Percentiles rank a stretch among this genome's conserved stretches.
These are phyloP conservation scores for Purpureocillium lavendulum DNA, from an alignment of 2,329 filamentous ascomycete species.

Conservation along the genomic window DNA sequence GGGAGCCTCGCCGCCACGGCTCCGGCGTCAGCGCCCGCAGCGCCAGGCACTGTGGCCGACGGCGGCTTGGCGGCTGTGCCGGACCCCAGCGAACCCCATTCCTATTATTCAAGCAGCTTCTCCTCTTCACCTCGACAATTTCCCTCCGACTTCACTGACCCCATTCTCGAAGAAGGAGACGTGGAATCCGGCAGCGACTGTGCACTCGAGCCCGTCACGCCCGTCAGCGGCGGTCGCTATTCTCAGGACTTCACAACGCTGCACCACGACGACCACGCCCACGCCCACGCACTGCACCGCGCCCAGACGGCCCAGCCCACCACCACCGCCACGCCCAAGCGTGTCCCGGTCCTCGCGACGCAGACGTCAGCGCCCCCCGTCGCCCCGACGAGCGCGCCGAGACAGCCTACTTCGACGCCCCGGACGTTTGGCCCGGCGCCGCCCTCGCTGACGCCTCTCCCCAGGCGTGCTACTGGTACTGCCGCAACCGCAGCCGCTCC, in stretches of 20 bases:
- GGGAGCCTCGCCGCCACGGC: not conserved
- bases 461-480: too few species aligned
- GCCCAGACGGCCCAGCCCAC: slow-evolving; percentile 12
- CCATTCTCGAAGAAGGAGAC: slow-evolving; percentile 48
- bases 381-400: not conserved
- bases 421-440: slow-evolving; percentile 5
- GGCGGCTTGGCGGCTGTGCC: slow-evolving; percentile 5
- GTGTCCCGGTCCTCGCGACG: slow-evolving; percentile 7
- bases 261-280: slow-evolving; percentile 22
- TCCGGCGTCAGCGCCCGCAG: slow-evolving; percentile 4
- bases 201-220: slow-evolving; percentile 52
- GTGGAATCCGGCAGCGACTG: slow-evolving; percentile 50
- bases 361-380: slow-evolving; percentile 2
- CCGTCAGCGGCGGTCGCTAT: slow-evolving; percentile 47
- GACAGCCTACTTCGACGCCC: not conserved
- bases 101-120: slow-evolving; percentile 12
- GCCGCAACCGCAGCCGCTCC: too few species aligned
- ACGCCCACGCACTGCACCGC: slow-evolving; percentile 11
- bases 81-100: slow-evolving; percentile 1
- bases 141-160: slow-evolving; percentile 39
- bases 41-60: slow-evolving; percentile 3
- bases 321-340: slow-evolving; percentile 2
- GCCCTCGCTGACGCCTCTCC: slow-evolving; percentile 13
- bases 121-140: slow-evolving; percentile 38
- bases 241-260: slow-evolving; percentile 44